Conservation (phyloP, 306 rosid genomes). For the Vigna reflexopilosa region DNA sequence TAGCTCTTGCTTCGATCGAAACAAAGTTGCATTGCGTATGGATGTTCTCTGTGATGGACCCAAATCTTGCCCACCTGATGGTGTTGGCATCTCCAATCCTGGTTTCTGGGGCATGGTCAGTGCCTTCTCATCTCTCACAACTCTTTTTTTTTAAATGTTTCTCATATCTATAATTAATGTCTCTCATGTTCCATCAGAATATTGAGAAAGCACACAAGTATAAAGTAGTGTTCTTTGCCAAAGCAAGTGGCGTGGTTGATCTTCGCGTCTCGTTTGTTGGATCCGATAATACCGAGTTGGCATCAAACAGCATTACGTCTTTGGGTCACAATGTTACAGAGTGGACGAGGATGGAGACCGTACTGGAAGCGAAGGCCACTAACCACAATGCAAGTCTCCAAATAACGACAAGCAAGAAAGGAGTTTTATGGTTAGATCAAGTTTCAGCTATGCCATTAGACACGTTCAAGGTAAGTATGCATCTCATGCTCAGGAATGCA, state of each 20-base stretch:
- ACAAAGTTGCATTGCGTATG: no score
- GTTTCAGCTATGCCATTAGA: slow-evolving; percentile 49
- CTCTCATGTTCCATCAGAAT: slow-evolving; percentile 49
- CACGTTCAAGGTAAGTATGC: slow-evolving; percentile 36
- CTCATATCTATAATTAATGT: no score
- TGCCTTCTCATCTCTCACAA: no score
- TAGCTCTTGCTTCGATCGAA: no score
- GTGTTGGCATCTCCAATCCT: no score
- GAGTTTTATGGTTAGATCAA: slow-evolving; percentile 45
- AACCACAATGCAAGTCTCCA: slow-evolving; percentile 40
- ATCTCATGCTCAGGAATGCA: no score
- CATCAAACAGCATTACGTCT: not conserved
- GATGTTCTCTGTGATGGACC: no score
- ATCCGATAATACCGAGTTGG: not conserved
- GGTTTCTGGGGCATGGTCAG: no score
- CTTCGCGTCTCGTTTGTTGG: slow-evolving; percentile 50
- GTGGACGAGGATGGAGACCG: slow-evolving; percentile 36
- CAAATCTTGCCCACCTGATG: no score
- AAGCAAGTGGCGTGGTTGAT: slow-evolving; percentile 57
- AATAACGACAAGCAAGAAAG: slow-evolving; percentile 32
- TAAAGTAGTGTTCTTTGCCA: slow-evolving; percentile 57
- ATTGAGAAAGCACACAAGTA: slow-evolving; percentile 69
- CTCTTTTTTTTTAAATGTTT: not conserved
- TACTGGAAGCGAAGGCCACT: slow-evolving; percentile 29
- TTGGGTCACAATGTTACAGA: not conserved